Base-by-base conservation (phyloP, 176 grass and related monocot genomes). In the Bolboschoenus planiculmis region DNA sequence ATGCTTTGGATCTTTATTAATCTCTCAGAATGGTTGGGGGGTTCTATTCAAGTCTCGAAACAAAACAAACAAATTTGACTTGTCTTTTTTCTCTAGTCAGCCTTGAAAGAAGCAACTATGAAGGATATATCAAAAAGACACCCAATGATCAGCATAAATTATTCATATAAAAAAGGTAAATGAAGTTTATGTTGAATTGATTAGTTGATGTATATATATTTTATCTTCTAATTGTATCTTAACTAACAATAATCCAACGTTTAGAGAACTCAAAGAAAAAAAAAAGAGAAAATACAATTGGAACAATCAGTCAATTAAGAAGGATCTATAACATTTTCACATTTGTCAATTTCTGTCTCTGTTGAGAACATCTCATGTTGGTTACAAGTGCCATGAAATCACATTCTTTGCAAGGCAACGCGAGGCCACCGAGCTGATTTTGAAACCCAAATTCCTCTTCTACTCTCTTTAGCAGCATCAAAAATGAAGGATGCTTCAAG, bases 361-460 rank as follows among this genome's bases (percentile, higher is more conserved):
- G 31, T 65, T 21, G 75, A 85, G 84, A 55, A 18, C 48, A 56
- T 53, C 76, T 16, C 23, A 13, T 30, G 29, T 76, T n/a, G 39
- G 63, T 23, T 27, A 88, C 16, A 51, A 91, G 86, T 13, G 63
- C 78, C 10, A 39, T 27, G 55, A 91, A 91, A 48, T 86, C 83
- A 5, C 43, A 54, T 84, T 91, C 86, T 13, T 79, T 83, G 81
- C 86, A 88, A 0, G 83, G 89, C 56, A 91, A 79, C 18, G 44
- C 51, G 20, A 91, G 86, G 10, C 62, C 86, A 60, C 67, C 81
- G 36, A 51, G 46, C 20, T 84, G 80, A 78, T 93, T 88, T 77
- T 90, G 81, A 37, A 93, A 86, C 0, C 86, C 91, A 82, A 86
- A 93, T 68, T 82, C 88, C 76, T 90, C 88, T 86, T 88, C 86